Percentiles rank a stretch among this genome's conserved stretches.
phyloP scores from a whole-genome alignment of 2,329 filamentous ascomycete genomes.

The Sodiomyces alkalinus region DNA sequence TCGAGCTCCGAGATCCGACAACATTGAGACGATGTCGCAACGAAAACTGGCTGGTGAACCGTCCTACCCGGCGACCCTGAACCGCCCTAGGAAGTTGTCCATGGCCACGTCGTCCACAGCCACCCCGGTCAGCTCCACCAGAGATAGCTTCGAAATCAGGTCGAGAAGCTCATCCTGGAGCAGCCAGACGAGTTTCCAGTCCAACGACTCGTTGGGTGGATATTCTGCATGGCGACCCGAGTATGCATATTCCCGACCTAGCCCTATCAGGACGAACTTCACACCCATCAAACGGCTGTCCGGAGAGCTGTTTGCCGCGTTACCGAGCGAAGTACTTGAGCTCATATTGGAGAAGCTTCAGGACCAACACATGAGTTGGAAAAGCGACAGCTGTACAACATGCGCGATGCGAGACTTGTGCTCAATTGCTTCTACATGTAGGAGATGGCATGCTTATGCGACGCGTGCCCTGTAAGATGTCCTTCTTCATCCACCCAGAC shows the following conservation, averaged over 20 bases:
- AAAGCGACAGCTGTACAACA: constrained; percentile 41
- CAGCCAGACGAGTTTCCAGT: constrained; percentile 24
- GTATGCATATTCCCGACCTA: constrained; percentile 10
- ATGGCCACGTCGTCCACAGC: constrained; percentile 12
- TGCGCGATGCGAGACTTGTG: constrained; percentile 50
- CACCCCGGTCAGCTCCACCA: constrained; percentile 14
- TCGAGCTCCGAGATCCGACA: no score
- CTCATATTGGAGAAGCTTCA: constrained; percentile 39
- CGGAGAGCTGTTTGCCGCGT: constrained; percentile 36
- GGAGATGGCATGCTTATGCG: constrained; percentile 36
- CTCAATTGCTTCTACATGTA: constrained; percentile 31
- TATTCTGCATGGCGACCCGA: constrained; percentile 12
- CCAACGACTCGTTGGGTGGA: constrained; percentile 16
- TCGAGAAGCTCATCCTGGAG: constrained; percentile 16
- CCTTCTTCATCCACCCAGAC: background rate
- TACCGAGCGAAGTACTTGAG: constrained; percentile 44
- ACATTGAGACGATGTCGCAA: no score
- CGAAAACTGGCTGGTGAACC: background rate
- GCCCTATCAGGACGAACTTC: constrained; percentile 3
- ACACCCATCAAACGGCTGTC: constrained; percentile 18
- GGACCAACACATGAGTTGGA: constrained; percentile 29
- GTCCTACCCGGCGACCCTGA: constrained; percentile 10
- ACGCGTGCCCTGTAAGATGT: constrained; percentile 32
- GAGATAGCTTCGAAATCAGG: constrained; percentile 12
- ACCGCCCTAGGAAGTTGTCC: constrained; percentile 21